These are phyloP conservation scores for Linnemannia schmuckeri DNA, from an alignment of 192 early-diverging fungal genomes.

Conservation along the genomic window DNA sequence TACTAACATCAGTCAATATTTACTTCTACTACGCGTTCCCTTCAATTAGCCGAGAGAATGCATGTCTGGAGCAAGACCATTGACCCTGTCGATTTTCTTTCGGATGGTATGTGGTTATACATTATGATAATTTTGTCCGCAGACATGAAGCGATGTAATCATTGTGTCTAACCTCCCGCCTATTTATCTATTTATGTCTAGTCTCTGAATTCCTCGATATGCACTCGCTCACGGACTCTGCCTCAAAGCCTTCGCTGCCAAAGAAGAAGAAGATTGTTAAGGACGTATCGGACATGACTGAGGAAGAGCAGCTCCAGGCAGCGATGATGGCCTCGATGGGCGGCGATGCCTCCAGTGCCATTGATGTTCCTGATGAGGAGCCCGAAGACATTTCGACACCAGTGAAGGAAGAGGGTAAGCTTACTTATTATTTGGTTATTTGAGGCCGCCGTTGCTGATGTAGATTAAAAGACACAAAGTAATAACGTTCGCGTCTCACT, in stretches of 20 bases:
- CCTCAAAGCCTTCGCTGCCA: constrained; percentile 50
- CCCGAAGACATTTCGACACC: constrained; percentile 7
- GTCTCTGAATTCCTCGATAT: constrained; percentile 74
- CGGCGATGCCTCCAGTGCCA: constrained; percentile 37
- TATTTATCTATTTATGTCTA: constrained; percentile 15
- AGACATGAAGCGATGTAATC: not conserved
- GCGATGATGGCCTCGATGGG: constrained; percentile 83
- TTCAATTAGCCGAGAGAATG: constrained; percentile 80
- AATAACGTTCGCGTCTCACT: not conserved
- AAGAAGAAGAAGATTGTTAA: constrained; percentile 51
- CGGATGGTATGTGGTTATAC: constrained; percentile 64
- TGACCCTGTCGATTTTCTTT: constrained; percentile 75
- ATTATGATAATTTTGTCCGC: not conserved
- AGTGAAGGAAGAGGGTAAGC: not conserved
- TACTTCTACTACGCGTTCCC: not conserved
- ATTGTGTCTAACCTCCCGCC: not conserved
- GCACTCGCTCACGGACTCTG: constrained; percentile 55
- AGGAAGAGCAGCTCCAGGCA: constrained; percentile 90
- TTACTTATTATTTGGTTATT: not conserved
- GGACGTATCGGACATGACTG: constrained; percentile 79
- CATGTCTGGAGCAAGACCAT: constrained; percentile 73
- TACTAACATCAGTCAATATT: not conserved
- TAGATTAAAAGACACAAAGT: not conserved
- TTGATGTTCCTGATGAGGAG: constrained; percentile 24
- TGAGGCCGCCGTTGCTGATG: not conserved